These are phyloP conservation scores for Penicillium bovifimosum DNA, from an alignment of 495 filamentous ascomycete genomes.

Conservation along the genomic window DNA sequence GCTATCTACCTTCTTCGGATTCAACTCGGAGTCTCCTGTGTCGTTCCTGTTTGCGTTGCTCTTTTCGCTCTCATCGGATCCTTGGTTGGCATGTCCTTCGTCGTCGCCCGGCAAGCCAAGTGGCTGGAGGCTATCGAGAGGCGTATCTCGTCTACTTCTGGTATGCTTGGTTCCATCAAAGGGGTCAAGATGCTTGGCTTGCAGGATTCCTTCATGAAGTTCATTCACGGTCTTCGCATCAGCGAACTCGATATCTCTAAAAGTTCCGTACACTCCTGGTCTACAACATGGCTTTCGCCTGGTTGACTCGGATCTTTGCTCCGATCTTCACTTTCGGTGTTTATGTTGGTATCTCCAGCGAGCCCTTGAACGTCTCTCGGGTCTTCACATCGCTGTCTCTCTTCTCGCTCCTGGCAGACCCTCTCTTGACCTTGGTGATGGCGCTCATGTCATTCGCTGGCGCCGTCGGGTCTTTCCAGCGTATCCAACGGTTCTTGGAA, in stretches of 20 bases:
- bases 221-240: constrained; percentile 46
- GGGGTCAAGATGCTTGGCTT: constrained; percentile 61
- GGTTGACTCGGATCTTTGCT: constrained; percentile 46
- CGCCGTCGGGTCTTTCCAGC: constrained; percentile 50
- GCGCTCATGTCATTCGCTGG: constrained; percentile 47
- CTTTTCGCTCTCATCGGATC: constrained; percentile 34
- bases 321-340: constrained; percentile 50
- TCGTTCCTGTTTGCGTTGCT: constrained; percentile 50
- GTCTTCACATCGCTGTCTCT: constrained; percentile 58
- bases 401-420: constrained; percentile 53
- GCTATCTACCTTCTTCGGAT: constrained; percentile 54
- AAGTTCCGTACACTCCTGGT: constrained; percentile 51
- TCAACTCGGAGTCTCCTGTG: constrained; percentile 48
- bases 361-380: constrained; percentile 43
- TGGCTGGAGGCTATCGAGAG: constrained; percentile 44
- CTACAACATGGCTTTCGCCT: constrained; percentile 49
- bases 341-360: constrained; percentile 45
- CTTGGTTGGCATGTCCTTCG: constrained; percentile 32
- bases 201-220: constrained; percentile 28
- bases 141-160: constrained; percentile 46
- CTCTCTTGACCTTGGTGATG: constrained; percentile 53
- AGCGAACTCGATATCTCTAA: constrained; percentile 54
- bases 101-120: constrained; percentile 20
- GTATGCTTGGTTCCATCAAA: constrained; percentile 53
- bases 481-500: constrained; percentile 55